Evolutionary conservation across 257 asterid genomes (phyloP).

Genomic region (Paraleonurus japonicus): DNA sequence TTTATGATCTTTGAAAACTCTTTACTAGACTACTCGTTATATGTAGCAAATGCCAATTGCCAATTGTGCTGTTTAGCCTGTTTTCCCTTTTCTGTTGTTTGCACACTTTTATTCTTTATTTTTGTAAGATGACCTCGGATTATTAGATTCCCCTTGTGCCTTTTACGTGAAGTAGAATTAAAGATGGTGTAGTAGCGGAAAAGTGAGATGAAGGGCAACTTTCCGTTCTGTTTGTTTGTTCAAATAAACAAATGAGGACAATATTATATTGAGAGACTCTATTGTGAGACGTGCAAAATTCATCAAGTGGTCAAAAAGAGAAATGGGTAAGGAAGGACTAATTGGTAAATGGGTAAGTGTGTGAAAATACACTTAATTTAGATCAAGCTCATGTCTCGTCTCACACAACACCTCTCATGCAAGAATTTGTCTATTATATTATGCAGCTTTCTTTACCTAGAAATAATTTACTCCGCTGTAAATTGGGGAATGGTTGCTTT

Average conservation of each 20-base stretch:
- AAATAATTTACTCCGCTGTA: neutral
- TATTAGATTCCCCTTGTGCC: neutral
- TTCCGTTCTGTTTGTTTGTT: neutral
- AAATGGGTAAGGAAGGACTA: neutral
- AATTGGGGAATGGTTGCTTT: neutral
- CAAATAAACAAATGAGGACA: neutral
- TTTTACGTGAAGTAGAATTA: neutral
- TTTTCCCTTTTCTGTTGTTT: neutral
- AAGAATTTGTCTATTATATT: neutral
- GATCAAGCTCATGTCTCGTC: neutral
- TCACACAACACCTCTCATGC: neutral
- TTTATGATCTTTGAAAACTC: slow-evolving; percentile 3
- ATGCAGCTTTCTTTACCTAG: neutral
- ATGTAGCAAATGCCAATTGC: neutral
- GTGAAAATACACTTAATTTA: neutral
- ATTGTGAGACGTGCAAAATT: neutral
- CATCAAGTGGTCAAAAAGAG: neutral
- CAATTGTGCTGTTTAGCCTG: neutral
- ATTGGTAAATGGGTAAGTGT: neutral
- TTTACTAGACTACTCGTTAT: neutral
- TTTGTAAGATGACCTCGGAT: neutral
- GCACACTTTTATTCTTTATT: neutral
- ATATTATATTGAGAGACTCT: neutral
- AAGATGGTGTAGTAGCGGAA: neutral
- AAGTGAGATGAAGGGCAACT: neutral